Evolutionary conservation across 176 grass and related monocot species (phyloP).

Genomic region (Carex kokanica): DNA sequence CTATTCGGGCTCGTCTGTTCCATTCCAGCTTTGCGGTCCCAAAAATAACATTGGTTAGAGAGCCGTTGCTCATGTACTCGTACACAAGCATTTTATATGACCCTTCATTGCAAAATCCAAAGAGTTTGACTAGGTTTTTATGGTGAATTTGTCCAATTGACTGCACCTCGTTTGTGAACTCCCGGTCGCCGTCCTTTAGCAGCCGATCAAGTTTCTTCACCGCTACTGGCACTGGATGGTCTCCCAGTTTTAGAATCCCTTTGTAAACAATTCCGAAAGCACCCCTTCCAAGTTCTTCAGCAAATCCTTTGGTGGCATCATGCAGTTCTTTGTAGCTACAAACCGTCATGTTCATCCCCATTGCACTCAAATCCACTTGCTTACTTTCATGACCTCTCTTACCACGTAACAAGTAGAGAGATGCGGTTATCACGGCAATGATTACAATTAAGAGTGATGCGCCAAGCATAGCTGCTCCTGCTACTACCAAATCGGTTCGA

Average conservation of each 20-base stretch:
- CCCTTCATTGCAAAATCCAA: constrained; percentile 30
- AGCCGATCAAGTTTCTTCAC: constrained; percentile 40
- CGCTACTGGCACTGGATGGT: constrained; percentile 4
- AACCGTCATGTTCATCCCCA: constrained; percentile 11
- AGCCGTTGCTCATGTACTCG: constrained; percentile 32
- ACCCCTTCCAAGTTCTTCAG: constrained; percentile 33
- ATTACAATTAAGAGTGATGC: neutral
- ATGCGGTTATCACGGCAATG: neutral
- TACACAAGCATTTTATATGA: constrained; percentile 38
- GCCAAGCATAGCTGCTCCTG: constrained; percentile 8
- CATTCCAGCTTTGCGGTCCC: constrained; percentile 6
- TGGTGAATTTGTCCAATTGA: constrained; percentile 38
- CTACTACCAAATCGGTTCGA: neutral
- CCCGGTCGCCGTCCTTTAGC: constrained; percentile 7
- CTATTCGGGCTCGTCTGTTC: constrained; percentile 32
- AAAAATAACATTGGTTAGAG: constrained; percentile 31
- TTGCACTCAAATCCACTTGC: neutral
- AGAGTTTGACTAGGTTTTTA: constrained; percentile 35
- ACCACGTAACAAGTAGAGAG: neutral
- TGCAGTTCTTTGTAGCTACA: constrained; percentile 40
- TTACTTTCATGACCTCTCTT: neutral
- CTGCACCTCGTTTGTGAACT: constrained; percentile 34
- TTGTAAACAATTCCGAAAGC: constrained; percentile 36
- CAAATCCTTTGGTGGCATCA: constrained; percentile 28
- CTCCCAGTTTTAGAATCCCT: neutral